Base-by-base conservation (phyloP, 345 rosid genomes). In the Eucalyptus regnans region DNA sequence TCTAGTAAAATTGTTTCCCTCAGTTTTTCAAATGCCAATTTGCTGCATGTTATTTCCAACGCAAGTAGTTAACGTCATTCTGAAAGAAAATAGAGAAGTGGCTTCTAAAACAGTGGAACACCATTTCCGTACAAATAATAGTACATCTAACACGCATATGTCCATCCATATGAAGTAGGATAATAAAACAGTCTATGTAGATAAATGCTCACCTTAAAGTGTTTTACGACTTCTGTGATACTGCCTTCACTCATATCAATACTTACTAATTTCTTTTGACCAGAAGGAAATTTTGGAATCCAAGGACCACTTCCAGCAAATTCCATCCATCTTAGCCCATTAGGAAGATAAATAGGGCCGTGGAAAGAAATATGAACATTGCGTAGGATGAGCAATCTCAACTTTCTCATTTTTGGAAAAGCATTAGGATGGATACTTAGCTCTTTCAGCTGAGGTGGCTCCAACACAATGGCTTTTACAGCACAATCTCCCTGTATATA, bases 381-480 rank as follows among this genome's bases (percentile, higher is more conserved):
- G 6, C 0, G 3, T 25, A 56, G 0, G 27, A 56, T 23, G 62
- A 56, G 62, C 12, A 56, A 56, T 56, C 6, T 56, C 29, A 56
- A 56, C 13, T 5, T 23, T 4, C 62, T 56, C 62, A 9, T 4
- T 56, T 56, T 56, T 9, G 6, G 0, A 56, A 56, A 56, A 56
- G 62, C 62, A 23, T 56, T 5, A 56, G 29, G 29, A 9, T 4
- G 5, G 12, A 56, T 22, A 23, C 3, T 8, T 3, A 56, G 10
- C 1, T 23, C 6, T 56, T 1, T 56, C 0, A 1, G 29, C 13
- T 23, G 0, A 1, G 1, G 62, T 56, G 3, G 6, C 62, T 23
- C 12, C 29, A 56, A 56, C 12, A 23, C 29, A 1, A 56, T 56
- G 12, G 29, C 62, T 56, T 9, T 22, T 23, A 23, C 6, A 4